Evolutionary conservation across 805 yeast species (phyloP).

Genomic region (Saccharomycopsis capsularis): DNA sequence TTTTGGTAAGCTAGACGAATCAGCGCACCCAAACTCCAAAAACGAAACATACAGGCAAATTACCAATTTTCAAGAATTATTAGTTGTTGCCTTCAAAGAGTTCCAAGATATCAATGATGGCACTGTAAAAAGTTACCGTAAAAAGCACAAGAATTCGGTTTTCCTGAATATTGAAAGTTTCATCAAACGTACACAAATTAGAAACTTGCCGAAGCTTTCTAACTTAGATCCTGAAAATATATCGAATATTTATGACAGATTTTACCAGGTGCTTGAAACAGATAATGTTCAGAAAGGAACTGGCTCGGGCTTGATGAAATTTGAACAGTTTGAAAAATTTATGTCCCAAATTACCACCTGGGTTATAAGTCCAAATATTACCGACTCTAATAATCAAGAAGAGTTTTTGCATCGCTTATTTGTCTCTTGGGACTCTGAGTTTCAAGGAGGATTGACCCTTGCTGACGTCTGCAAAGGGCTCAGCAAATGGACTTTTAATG

Average conservation of each 20-base stretch:
- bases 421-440: constrained; percentile 58
- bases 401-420: constrained; percentile 60
- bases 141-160: constrained; percentile 66
- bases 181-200: constrained; percentile 83
- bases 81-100: constrained; percentile 90
- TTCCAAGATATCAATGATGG: constrained; percentile 75
- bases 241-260: constrained; percentile 76
- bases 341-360: constrained; percentile 78
- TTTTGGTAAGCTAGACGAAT: constrained; percentile 67
- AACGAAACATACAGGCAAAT: constrained; percentile 58
- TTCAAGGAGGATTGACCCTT: constrained; percentile 50
- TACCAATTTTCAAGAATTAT: constrained; percentile 80
- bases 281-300: constrained; percentile 35
- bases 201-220: constrained; percentile 73
- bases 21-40: constrained; percentile 67
- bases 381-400: constrained; percentile 33
- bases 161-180: constrained; percentile 82
- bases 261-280: constrained; percentile 69
- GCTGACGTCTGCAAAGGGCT: constrained; percentile 69
- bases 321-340: constrained; percentile 62
- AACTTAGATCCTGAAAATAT: constrained; percentile 52
- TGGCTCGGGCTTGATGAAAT: constrained; percentile 58
- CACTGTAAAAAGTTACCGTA: constrained; percentile 59
- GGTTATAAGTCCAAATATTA: constrained; percentile 38
- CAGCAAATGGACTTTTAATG: constrained; percentile 59